Evolutionary conservation across 1,139 yeast species (phyloP).

Genomic region (Candida sp.): DNA sequence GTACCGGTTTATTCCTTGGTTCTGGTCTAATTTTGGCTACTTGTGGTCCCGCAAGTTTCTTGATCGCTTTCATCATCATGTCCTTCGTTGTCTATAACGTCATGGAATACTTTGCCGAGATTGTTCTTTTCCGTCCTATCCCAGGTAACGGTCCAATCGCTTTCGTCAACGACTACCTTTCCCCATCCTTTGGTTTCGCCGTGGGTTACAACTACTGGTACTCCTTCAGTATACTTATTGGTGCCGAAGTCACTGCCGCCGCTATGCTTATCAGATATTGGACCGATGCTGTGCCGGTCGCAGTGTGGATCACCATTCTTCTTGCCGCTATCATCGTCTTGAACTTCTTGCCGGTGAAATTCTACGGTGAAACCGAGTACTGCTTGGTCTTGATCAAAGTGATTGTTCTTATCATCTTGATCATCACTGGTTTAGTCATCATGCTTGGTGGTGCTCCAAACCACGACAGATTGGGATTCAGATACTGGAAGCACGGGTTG

Average conservation of each 20-base stretch:
- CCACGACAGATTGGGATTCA: conserved; percentile 62
- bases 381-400: conserved; percentile 65
- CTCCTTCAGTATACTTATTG: conserved; percentile 51
- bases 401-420: conserved; percentile 39
- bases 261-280: conserved; percentile 59
- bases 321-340: conserved; percentile 39
- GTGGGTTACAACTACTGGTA: conserved; percentile 55
- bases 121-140: conserved; percentile 61
- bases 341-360: conserved; percentile 49
- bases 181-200: conserved; percentile 47
- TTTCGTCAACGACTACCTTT: conserved; percentile 39
- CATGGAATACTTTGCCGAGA: conserved; percentile 64
- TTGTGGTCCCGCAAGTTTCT: conserved; percentile 57
- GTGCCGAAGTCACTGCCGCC: conserved; percentile 58
- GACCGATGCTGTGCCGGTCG: conserved; percentile 53
- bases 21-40: conserved; percentile 48
- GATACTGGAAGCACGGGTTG: conserved; percentile 68
- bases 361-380: conserved; percentile 70
- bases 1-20: conserved; percentile 50
- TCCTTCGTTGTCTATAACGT: conserved; percentile 57
- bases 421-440: conserved; percentile 45
- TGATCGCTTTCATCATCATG: conserved; percentile 52
- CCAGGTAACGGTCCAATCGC: conserved; percentile 50
- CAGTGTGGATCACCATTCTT: conserved; percentile 60
- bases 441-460: conserved; percentile 59